These are phyloP conservation scores for Agroathelia rolfsii DNA, from an alignment of 1,284 basidiomycete genomes.

Conservation along the genomic window DNA sequence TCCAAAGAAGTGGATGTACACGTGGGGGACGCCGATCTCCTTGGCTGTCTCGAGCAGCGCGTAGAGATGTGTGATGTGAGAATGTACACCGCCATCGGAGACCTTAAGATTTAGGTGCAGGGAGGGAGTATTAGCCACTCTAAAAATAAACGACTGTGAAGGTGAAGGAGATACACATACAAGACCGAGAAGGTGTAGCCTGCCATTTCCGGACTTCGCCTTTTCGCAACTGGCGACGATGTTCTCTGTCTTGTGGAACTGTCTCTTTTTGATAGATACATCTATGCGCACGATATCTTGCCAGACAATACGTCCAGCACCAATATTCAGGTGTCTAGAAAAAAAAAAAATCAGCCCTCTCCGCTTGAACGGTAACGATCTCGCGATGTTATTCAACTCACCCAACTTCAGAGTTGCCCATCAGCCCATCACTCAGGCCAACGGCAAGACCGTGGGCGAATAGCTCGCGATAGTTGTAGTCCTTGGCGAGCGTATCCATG, in stretches of 20 bases:
- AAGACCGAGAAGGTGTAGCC: constrained; percentile 77
- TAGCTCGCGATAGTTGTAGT: constrained; percentile 67
- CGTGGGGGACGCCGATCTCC: constrained; percentile 70
- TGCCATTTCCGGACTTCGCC: constrained; percentile 73
- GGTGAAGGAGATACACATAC: constrained; percentile 31
- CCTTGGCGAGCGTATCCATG: constrained; percentile 79
- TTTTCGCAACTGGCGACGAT: constrained; percentile 67
- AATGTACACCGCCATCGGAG: constrained; percentile 92
- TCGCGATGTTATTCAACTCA: constrained; percentile 26
- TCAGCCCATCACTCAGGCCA: constrained; percentile 82
- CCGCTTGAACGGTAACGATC: background rate
- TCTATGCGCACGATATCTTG: constrained; percentile 92
- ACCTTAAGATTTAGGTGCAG: constrained; percentile 32
- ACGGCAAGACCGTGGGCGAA: constrained; percentile 80
- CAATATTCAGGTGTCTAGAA: constrained; percentile 80
- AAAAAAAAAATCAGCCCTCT: background rate
- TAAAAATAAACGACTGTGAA: constrained; percentile 5
- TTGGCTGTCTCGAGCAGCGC: constrained; percentile 85
- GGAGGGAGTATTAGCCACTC: background rate
- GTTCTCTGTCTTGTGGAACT: constrained; percentile 70
- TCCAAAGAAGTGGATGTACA: constrained; percentile 85
- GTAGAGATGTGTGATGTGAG: constrained; percentile 79
- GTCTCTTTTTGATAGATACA: constrained; percentile 77
- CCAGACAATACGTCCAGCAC: constrained; percentile 88
- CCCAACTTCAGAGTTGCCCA: constrained; percentile 96